Base-by-base conservation (phyloP, 164 flowering plant species). In the Tetrastigma voinierianum region DNA sequence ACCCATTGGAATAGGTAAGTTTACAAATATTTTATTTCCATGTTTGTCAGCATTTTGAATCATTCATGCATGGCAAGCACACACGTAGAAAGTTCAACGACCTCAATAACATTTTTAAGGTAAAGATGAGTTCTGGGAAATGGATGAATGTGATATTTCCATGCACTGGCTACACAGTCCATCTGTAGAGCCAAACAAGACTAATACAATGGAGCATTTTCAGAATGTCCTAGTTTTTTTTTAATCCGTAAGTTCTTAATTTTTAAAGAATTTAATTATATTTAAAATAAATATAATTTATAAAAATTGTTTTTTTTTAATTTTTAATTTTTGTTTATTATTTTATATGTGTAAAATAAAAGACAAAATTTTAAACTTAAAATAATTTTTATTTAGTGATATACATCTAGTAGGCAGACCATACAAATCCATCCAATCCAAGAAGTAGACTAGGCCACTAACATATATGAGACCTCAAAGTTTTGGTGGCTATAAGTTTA, bases 1-100 rank as follows among this genome's bases (percentile, higher is more conserved):
- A 65, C 70, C 82, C 58, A 46, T 59, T 61, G 57, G 65, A 10
- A 75, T 76, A 83, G 97, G 97, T 89, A 86, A 51, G 18, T 47
- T 40, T 24, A 8, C 40, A 17, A 32, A 32, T 8, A 13, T 4
- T 58, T 10, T 19, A 20, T 55, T 10, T 55, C 23, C 5, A 21
- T 19, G 32, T 55, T 21, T 10, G 11, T 14, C n/a, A 8, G 14
- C 8, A 18, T 20, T 47, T 56, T 21, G n/a, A 14, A 45, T 16
- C 20, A 10, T 45, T 25, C 23, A 23, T 19, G 40, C 52, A 20
- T 21, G 20, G n/a, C 1, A 23, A 14, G 13, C 25, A 43, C 51
- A 18, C n/a, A 23, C 63, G 17, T 32, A 10, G 17, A 15, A 32
- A 20, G 20, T 17, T 14, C 20, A 14, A 2, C 13, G 47, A 51